phyloP scores from a whole-genome alignment of 306 rosid genomes.

The Prunus mume region DNA sequence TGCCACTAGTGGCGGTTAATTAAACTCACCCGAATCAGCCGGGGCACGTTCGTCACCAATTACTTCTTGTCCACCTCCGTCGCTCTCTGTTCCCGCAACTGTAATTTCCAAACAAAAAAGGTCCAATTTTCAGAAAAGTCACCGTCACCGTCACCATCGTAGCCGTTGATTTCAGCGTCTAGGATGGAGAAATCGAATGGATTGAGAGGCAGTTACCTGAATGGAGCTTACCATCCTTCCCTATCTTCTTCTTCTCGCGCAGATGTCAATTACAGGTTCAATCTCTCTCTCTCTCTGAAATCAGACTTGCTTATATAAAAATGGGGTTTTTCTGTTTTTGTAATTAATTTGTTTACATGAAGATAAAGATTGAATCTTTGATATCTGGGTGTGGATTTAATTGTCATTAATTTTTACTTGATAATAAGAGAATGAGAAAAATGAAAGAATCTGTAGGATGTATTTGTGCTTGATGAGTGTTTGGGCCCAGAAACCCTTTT shows the following conservation, averaged over 20 bases:
- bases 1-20: conserved; percentile 1
- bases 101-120: background rate
- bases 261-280: conserved; percentile 86
- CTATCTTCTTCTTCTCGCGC: conserved; percentile 50
- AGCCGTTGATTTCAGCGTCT: conserved; percentile 17
- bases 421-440: background rate
- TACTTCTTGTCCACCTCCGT: conserved; percentile 4
- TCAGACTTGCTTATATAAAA: background rate
- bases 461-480: background rate
- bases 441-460: background rate
- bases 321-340: background rate
- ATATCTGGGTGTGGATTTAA: background rate
- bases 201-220: conserved; percentile 32
- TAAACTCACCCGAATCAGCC: conserved; percentile 5
- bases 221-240: conserved; percentile 31
- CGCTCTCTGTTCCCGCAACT: background rate
- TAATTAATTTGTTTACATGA: background rate
- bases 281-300: conserved; percentile 10
- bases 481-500: background rate
- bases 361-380: background rate
- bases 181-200: conserved; percentile 40
- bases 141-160: conserved; percentile 11
- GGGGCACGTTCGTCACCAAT: conserved; percentile 25
- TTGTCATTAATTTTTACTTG: background rate
- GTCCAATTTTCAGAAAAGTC: conserved; percentile 3